A percentile compares a stretch with the other conserved stretches of the same genome.
Evolutionary conservation across 371 early-diverging fungal genomes (phyloP).

Genomic region (Mortierella polycephala): DNA sequence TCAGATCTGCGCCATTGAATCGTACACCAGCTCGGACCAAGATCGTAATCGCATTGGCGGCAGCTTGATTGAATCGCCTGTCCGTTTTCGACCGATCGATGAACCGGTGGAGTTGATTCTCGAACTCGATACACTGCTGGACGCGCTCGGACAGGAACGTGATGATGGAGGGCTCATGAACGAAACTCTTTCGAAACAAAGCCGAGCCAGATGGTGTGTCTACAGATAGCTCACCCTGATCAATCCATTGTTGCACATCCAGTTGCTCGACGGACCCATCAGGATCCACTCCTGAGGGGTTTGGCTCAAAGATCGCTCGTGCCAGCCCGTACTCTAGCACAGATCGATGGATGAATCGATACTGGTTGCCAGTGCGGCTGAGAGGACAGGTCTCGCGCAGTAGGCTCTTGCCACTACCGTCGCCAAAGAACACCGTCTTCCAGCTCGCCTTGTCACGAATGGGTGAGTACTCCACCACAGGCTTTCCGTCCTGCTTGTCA

Average conservation of each 20-base stretch:
- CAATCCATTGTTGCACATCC: neutral
- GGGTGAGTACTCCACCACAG: neutral
- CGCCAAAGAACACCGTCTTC: slow-evolving; percentile 1
- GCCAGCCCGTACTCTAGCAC: slow-evolving; percentile 9
- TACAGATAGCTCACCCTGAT: neutral
- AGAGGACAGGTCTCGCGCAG: slow-evolving; percentile 2
- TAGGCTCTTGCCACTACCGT: neutral
- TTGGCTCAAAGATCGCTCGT: neutral
- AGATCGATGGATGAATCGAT: slow-evolving; percentile 22
- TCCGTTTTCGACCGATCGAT: neutral
- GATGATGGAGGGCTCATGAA: neutral
- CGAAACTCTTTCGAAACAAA: neutral
- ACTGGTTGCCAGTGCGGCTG: slow-evolving; percentile 4
- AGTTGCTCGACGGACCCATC: too few relatives aligned
- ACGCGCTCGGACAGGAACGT: slow-evolving; percentile 10
- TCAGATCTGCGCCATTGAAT: slow-evolving; percentile 6
- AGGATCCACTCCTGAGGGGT: too few relatives aligned
- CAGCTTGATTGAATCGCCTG: neutral
- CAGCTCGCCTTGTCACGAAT: neutral
- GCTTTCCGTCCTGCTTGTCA: slow-evolving; percentile 4
- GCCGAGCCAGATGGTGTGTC: neutral
- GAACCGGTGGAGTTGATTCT: neutral
- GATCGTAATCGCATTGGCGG: slow-evolving; percentile 12
- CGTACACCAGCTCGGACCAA: slow-evolving; percentile 10
- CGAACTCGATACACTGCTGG: neutral